These are phyloP conservation scores for Poa annua DNA, from an alignment of 176 grass and related monocot genomes.

Conservation along the genomic window DNA sequence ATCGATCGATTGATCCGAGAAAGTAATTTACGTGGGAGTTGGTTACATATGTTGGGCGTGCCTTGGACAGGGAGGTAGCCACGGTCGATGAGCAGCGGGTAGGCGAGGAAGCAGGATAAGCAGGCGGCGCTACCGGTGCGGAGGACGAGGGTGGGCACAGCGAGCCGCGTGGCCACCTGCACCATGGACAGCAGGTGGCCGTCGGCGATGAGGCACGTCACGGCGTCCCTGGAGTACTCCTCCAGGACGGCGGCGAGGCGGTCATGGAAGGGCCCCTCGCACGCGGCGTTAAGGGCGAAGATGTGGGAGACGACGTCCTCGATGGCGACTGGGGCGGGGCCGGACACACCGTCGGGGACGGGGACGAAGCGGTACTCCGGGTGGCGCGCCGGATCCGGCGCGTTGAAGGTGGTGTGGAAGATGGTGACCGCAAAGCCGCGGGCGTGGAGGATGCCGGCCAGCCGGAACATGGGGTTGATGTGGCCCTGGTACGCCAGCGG, in stretches of 20 bases:
- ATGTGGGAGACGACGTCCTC: constrained; percentile 16
- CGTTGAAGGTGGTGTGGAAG: constrained; percentile 53
- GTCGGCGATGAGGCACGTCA: constrained; percentile 50
- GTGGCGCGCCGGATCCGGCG: constrained; percentile 39
- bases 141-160: constrained; percentile 39
- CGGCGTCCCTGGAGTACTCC: constrained; percentile 26
- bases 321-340: background rate
- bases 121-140: constrained; percentile 52
- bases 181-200: constrained; percentile 17
- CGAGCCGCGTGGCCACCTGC: constrained; percentile 27
- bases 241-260: constrained; percentile 21
- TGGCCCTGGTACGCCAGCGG: constrained; percentile 59
- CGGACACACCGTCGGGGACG: constrained; percentile 35
- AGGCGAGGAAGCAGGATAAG: constrained; percentile 23
- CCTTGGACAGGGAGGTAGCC: constrained; percentile 57
- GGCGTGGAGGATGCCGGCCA: constrained; percentile 49
- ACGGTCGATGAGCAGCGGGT: constrained; percentile 39
- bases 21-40: background rate
- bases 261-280: constrained; percentile 31
- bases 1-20: background rate
- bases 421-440: constrained; percentile 51
- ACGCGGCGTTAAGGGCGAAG: constrained; percentile 16
- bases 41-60: background rate
- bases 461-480: constrained; percentile 62
- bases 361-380: constrained; percentile 45